Evolutionary conservation across 2,329 filamentous ascomycete species (phyloP).

Genomic region (Ophiobolus disseminans): DNA sequence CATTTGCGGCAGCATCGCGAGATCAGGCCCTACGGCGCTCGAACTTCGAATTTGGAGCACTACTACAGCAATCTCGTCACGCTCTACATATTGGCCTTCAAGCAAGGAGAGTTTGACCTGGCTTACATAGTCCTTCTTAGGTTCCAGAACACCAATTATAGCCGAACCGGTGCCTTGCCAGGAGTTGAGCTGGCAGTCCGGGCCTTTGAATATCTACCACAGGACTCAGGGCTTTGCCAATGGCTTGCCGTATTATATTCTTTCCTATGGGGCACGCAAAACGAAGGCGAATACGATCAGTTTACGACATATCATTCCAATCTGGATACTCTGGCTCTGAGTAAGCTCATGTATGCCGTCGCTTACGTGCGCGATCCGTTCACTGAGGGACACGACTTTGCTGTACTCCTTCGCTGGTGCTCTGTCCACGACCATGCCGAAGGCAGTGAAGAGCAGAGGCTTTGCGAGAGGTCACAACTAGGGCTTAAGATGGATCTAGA

Average conservation of each 20-base stretch:
- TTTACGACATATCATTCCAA: slow-evolving; percentile 5
- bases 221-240: slow-evolving; percentile 14
- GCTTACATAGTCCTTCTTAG: slow-evolving; percentile 15
- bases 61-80: slow-evolving; percentile 24
- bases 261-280: slow-evolving; percentile 18
- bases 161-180: slow-evolving; percentile 1
- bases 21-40: background rate
- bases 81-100: slow-evolving; percentile 19
- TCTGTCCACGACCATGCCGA: slow-evolving; percentile 15
- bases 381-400: slow-evolving; percentile 11
- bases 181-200: background rate
- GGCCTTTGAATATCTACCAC: slow-evolving; percentile 20
- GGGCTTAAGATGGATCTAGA: background rate
- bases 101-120: background rate
- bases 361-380: slow-evolving; percentile 8
- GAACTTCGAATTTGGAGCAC: slow-evolving; percentile 2
- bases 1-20: background rate
- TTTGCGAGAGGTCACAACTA: slow-evolving; percentile 4
- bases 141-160: slow-evolving; percentile 21
- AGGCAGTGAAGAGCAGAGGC: slow-evolving; percentile 4
- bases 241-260: slow-evolving; percentile 23
- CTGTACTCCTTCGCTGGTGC: slow-evolving; percentile 19
- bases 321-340: slow-evolving; percentile 4
- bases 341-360: slow-evolving; percentile 16
- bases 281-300: slow-evolving; percentile 3